A percentile compares a stretch with the other conserved stretches of the same genome.
phyloP scores from a whole-genome alignment of 129 eudicot species.

The Escallonia herrerae region DNA sequence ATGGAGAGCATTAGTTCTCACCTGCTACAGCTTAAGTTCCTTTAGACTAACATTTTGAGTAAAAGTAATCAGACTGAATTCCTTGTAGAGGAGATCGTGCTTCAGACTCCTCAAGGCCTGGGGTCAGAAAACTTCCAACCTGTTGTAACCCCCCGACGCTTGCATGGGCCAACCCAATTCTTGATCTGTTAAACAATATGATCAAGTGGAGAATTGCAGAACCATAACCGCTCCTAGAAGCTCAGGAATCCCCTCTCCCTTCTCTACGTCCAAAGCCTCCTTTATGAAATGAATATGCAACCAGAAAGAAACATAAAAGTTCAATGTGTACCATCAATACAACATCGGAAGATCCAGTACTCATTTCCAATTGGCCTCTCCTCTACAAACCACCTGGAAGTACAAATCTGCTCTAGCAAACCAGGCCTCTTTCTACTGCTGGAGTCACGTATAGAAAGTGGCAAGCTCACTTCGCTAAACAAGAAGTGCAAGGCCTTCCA shows the following conservation, averaged over 20 bases:
- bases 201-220: background rate
- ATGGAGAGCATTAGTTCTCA: constrained; percentile 23
- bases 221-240: constrained; percentile 2
- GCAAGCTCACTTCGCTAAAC: background rate
- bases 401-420: background rate
- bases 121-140: background rate
- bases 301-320: constrained; percentile 18
- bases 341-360: constrained; percentile 18
- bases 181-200: background rate
- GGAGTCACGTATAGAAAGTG: constrained; percentile 6
- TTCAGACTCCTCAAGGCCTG: too few relatives aligned
- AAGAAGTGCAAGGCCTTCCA: background rate
- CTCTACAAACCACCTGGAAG: constrained; percentile 2
- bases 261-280: constrained; percentile 11
- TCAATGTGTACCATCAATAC: constrained; percentile 13
- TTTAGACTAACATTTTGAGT: constrained; percentile 7
- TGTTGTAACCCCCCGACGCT: background rate
- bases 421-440: background rate
- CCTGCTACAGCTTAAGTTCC: constrained; percentile 18
- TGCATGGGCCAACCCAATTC: background rate
- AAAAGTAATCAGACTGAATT: constrained; percentile 13
- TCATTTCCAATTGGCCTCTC: constrained; percentile 3
- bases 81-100: background rate
- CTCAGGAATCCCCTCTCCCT: constrained; percentile 11
- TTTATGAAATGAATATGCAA: constrained; percentile 29